Base-by-base conservation (phyloP, 2,329 filamentous ascomycete species). In the Lachnum nothofagi region DNA sequence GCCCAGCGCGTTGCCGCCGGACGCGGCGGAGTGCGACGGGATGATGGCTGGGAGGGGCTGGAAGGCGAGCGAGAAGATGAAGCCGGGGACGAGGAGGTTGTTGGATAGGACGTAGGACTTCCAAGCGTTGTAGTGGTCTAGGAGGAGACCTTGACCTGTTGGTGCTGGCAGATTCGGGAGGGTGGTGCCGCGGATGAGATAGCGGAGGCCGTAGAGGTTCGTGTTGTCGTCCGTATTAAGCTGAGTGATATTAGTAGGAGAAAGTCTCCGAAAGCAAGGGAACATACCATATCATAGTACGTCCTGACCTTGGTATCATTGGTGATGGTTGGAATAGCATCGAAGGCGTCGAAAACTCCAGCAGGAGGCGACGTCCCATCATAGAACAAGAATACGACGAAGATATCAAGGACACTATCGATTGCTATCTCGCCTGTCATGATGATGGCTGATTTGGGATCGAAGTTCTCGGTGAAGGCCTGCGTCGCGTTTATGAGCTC, bases 401-500 rank as follows among this genome's bases (percentile, higher is more conserved):
- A 60, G 12, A 60, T 46, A 38, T 57, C 52, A 6, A 55, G 20
- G 7, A 60, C 45, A 19, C 47, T 54, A 4, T 53, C 53, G 3
- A 60, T 25, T 14, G 58, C 38, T 6, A 58, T 49, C 12, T 60
- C 17, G 1, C 58, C 55, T 1, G 61, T 60, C n/a, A 63, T 38
- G 31, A 68, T 65, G 23, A 69, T 58, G 17, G 61, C 63, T 1
- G 62, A 60, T 43, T 63, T 63, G 14, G 57, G 55, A n/a, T 70
- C 54, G 0, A 71, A 66, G 62, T 82, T 69, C 56, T 75, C 70
- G 5, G 77, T 78, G 56, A 81, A 82, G 62, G 80, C 74, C 19
- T 73, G 70, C 3, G 76, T 64, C 1, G 75, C 76, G 2, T 64
- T 63, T 10, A 79, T 65, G 1, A 82, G 14, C 27, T 60, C 56